Base-by-base conservation (phyloP, 2,329 filamentous ascomycete genomes). In the Ophiosphaerella herpotricha region DNA sequence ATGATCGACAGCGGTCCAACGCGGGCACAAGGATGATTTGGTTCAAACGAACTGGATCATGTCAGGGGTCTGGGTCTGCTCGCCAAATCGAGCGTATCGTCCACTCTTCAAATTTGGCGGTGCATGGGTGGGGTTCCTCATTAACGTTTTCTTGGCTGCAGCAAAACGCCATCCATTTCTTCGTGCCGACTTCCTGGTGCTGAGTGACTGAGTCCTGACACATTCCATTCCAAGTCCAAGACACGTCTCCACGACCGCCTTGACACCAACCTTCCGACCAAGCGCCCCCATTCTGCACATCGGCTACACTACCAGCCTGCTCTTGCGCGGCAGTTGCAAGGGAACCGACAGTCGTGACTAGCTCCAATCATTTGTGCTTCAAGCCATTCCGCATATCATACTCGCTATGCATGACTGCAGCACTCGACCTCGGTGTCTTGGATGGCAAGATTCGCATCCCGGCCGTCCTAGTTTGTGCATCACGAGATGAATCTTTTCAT, bases 1-100 rank as follows among this genome's bases (percentile, higher is more conserved):
- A 62, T 64, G 70, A 72, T 72, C 70, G 67, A 66, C 70, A 61
- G 62, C 65, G 65, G 66, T 67, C 54, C 18, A 60, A 59, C 56
- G 57, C 60, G 60, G 57, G 56, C 58, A 59, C 63, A 67, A 60
- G 60, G 54, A 60, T 67, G 48, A 37, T 57, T 57, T 51, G 54
- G 51, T 60, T 55, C 58, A 64, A 62, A 61, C 59, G 63, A 64
- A 61, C 61, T 55, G 55, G 59, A 58, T 60, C 60, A 60, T 66
- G 67, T 67, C 66, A 69, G 61, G 67, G 62, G 51, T 49, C 54
- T 54, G 54, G 51, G 52, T 64, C 63, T 66, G 61, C 56, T 61
- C 61, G 61, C 62, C 62, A 64, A 60, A 66, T 55, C 42, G 39
- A 52, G 45, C 46, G 49, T 54, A 52, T 54, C 36, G 53, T 54